Evolutionary conservation across 352 stramenopile species (phyloP), one percentile per base, ranked within the genome.

Genomic region (Pythium scleroteichum): DNA sequence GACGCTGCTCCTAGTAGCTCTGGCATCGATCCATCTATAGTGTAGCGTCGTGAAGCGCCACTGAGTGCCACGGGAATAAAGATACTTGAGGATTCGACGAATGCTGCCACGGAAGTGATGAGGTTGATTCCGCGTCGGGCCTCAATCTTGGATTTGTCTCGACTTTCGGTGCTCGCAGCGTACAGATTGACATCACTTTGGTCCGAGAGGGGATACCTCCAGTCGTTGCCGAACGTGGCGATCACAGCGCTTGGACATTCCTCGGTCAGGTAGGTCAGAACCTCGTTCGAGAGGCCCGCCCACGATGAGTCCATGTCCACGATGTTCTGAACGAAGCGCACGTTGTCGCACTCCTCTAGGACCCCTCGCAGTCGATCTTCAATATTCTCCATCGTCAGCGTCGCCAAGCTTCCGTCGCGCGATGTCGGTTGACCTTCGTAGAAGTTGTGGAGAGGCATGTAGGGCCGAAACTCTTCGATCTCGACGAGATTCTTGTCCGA

Each of bases 301-400:
- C 82, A 95, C 1, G 78, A 76, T 17, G 85, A 93, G 65, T 93
- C 79, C 75, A 93, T 84, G 59, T 95, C 85, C 24, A 95, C 83
- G 12, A 90, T 54, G 38, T 69, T 69, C 60, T 93, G 76, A 19
- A 95, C 73, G 20, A 82, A 50, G 29, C 76, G 73, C 32, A 95
- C 60, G 47, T 75, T 72, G 59, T 95, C 85, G 55, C 80, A 90
- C 40, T 78, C 69, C 50, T 95, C 85, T 9, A 95, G 55, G 4
- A 84, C 64, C 3, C 49, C 54, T 16, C 85, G 80, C 27, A 93
- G 55, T 9, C 75, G 75, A 40, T 95, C 83, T 62, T 93, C 71
- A 8, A 74, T 75, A 0, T 56, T 45, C 45, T 95, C 85, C 33
- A 89, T 53, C 26, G 82, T 91, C n/a, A 60, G n/a, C 16, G 67